Evolutionary conservation across 2,329 filamentous ascomycete species (phyloP).

Genomic region (Clarireedia sp.): DNA sequence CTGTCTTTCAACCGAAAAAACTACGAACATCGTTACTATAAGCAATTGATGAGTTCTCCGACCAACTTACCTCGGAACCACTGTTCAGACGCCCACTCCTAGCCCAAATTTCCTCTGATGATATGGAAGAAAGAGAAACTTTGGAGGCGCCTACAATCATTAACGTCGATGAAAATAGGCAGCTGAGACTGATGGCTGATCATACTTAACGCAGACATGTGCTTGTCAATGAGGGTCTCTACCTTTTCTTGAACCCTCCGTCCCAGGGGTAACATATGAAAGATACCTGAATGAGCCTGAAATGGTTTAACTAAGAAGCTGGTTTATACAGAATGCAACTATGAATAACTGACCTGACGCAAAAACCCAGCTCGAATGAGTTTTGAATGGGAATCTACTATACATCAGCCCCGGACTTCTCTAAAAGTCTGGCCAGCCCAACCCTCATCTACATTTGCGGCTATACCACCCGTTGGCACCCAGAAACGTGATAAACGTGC

Average conservation of each 20-base stretch:
- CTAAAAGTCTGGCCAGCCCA: neutral
- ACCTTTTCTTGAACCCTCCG: constrained; percentile 83
- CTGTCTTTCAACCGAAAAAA: constrained; percentile 76
- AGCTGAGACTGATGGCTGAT: constrained; percentile 3
- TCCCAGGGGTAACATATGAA: constrained; percentile 84
- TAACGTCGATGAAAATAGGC: neutral
- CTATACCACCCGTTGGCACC: constrained; percentile 66
- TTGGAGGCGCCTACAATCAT: constrained; percentile 60
- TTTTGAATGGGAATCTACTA: constrained; percentile 55
- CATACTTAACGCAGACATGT: constrained; percentile 71
- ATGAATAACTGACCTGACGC: constrained; percentile 49
- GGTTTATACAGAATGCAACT: neutral
- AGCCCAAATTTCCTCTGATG: constrained; percentile 76
- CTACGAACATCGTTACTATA: constrained; percentile 35
- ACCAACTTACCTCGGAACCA: constrained; percentile 58
- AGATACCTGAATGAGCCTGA: constrained; percentile 79
- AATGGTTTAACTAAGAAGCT: neutral
- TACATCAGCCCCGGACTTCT: neutral
- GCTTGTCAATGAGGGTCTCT: constrained; percentile 74
- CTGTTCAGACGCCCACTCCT: constrained; percentile 72
- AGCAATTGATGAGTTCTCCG: neutral
- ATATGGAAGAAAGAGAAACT: constrained; percentile 74
- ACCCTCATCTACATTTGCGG: constrained; percentile 49
- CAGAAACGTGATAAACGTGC: constrained; percentile 67
- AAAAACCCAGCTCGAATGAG: constrained; percentile 66